Percentiles rank a stretch among this genome's conserved stretches.
Evolutionary conservation across 2,329 filamentous ascomycete species (phyloP).

Genomic region (Fusarium brachygibbosum): DNA sequence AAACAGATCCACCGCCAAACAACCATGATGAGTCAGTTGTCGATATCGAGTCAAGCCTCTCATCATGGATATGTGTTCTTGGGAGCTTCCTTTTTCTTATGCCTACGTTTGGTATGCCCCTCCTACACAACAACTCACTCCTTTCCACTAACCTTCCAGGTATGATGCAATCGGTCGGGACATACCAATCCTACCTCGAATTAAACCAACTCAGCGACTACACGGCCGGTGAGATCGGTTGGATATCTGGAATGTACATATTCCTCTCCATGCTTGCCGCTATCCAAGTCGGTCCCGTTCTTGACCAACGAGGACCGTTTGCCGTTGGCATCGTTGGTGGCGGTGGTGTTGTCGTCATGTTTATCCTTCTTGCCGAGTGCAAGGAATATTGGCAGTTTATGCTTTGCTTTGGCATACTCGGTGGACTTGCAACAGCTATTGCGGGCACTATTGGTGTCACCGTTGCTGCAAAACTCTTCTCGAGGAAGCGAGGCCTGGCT

Average conservation of each 20-base stretch:
- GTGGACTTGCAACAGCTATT: conserved; percentile 7
- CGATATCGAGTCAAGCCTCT: conserved; percentile 15
- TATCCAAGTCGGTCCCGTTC: conserved; percentile 12
- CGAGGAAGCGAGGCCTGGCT: conserved; percentile 4
- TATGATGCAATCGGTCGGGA: conserved; percentile 28
- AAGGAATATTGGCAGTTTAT: conserved; percentile 19
- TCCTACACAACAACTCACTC: no score
- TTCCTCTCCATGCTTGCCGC: conserved; percentile 15
- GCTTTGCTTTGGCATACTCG: conserved; percentile 10
- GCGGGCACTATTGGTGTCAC: conserved; percentile 18
- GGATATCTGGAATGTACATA: conserved; percentile 19
- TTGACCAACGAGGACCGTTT: conserved; percentile 14
- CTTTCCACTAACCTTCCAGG: neutral
- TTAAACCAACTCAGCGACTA: conserved; percentile 21
- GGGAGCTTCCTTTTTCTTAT: conserved; percentile 18
- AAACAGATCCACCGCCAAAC: neutral
- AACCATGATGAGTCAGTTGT: neutral
- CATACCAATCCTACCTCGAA: conserved; percentile 21
- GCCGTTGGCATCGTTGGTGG: conserved; percentile 9
- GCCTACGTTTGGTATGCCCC: conserved; percentile 4
- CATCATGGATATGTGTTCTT: conserved; percentile 18
- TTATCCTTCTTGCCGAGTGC: conserved; percentile 11
- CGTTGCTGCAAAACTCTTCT: conserved; percentile 20
- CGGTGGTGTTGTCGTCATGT: neutral
- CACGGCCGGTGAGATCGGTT: conserved; percentile 15